phyloP scores from a whole-genome alignment of 768 basidiomycete genomes.

The Baorangia bicolor region DNA sequence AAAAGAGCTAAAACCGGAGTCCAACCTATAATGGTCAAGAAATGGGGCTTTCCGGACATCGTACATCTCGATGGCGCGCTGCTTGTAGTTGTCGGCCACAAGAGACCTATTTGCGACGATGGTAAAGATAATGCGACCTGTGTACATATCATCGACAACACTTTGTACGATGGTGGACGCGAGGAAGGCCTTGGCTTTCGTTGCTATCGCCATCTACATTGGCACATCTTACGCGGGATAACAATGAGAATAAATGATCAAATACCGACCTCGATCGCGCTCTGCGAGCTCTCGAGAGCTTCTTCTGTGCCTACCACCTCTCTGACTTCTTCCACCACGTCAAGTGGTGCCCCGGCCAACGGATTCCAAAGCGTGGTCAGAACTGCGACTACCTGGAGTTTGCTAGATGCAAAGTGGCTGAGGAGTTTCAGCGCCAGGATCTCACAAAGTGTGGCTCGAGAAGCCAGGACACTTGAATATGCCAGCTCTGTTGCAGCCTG shows the following conservation, averaged over 20 bases:
- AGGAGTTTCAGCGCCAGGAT: slow-evolving; percentile 87
- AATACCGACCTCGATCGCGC: slow-evolving; percentile 76
- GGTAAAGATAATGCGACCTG: slow-evolving; percentile 73
- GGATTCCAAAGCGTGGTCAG: slow-evolving; percentile 85
- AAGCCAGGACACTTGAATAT: slow-evolving; percentile 67
- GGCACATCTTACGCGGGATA: background rate
- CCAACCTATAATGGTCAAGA: slow-evolving; percentile 79
- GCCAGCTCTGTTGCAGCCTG: slow-evolving; percentile 71
- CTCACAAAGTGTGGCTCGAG: slow-evolving; percentile 80
- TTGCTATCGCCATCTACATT: slow-evolving; percentile 81
- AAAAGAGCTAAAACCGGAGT: background rate
- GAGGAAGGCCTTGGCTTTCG: slow-evolving; percentile 80
- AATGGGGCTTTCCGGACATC: slow-evolving; percentile 64
- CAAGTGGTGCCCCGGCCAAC: slow-evolving; percentile 67
- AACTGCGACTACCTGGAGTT: slow-evolving; percentile 73
- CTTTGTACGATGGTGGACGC: slow-evolving; percentile 82
- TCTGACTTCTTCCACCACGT: slow-evolving; percentile 68
- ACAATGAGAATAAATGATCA: background rate
- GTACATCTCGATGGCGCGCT: slow-evolving; percentile 70
- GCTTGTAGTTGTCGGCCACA: slow-evolving; percentile 89
- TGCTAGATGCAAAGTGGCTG: slow-evolving; percentile 65
- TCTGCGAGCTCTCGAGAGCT: slow-evolving; percentile 62
- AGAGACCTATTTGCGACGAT: slow-evolving; percentile 65
- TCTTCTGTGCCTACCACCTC: slow-evolving; percentile 54
- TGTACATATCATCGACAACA: slow-evolving; percentile 84